A percentile compares a stretch with the other conserved stretches of the same genome.
Evolutionary conservation across 768 basidiomycete species (phyloP).

Genomic region (Hericium alpestre): DNA sequence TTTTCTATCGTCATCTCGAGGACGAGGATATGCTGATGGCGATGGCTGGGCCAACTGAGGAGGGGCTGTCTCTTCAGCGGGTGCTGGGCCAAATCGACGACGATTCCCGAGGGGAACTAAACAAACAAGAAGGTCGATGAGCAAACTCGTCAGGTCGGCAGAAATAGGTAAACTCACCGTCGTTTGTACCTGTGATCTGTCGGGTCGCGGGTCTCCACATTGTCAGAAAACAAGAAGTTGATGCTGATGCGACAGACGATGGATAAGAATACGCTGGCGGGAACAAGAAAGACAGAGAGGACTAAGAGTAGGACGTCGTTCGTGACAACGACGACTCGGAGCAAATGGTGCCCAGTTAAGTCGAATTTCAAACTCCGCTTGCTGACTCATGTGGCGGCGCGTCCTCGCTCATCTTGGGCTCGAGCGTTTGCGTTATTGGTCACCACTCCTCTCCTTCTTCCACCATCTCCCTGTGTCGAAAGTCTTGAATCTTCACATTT

Average conservation of each 20-base stretch:
- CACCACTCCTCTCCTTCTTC: background rate
- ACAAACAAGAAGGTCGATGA: conserved; percentile 3
- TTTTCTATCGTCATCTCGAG: conserved; percentile 36
- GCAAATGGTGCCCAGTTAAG: background rate
- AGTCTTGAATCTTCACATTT: no score
- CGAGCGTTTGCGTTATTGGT: background rate
- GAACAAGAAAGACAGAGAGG: conserved; percentile 4
- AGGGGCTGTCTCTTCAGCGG: conserved; percentile 68
- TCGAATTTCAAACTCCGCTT: background rate
- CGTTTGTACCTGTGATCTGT: conserved; percentile 88
- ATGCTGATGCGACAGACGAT: conserved; percentile 9
- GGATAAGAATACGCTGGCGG: conserved; percentile 10
- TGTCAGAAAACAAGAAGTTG: conserved; percentile 12
- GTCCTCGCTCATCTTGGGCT: background rate
- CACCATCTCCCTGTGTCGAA: background rate
- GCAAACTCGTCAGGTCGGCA: background rate
- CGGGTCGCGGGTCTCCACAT: conserved; percentile 89
- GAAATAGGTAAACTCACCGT: conserved; percentile 40
- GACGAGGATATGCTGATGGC: conserved; percentile 75
- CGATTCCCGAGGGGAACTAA: conserved; percentile 72
- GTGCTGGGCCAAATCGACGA: conserved; percentile 85
- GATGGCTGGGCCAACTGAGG: conserved; percentile 84
- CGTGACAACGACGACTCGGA: background rate
- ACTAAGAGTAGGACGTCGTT: background rate
- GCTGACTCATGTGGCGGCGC: background rate